phyloP scores from a whole-genome alignment of 1,284 basidiomycete species.

The Moesziomyces parantarcticus region DNA sequence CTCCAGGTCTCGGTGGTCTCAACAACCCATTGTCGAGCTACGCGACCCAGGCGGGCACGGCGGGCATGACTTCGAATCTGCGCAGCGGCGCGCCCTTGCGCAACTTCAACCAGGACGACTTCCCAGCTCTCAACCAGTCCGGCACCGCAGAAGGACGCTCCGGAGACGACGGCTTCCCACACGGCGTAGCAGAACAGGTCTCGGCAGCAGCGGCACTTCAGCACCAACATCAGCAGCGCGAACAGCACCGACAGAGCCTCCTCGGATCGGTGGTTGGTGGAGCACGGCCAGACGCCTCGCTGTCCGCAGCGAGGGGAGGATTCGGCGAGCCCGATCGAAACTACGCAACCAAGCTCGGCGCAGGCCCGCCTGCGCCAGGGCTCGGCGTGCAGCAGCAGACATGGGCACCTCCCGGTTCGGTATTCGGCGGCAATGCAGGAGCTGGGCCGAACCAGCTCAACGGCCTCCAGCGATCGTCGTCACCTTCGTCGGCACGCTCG shows the following conservation, averaged over 20 bases:
- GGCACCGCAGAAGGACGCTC: slow-evolving; percentile 31
- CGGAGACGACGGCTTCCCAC: slow-evolving; percentile 43
- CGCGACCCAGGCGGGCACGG: slow-evolving; percentile 57
- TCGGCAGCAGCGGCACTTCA: slow-evolving; percentile 61
- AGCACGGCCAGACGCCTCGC: slow-evolving; percentile 31
- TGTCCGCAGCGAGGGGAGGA: slow-evolving; percentile 60
- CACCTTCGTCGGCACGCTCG: slow-evolving; percentile 44
- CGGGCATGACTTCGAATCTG: slow-evolving; percentile 32
- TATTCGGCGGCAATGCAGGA: slow-evolving; percentile 26
- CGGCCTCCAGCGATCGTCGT: slow-evolving; percentile 39
- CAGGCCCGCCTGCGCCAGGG: slow-evolving; percentile 38
- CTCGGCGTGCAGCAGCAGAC: slow-evolving; percentile 47
- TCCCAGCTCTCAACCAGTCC: slow-evolving; percentile 60
- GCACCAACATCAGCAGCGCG: slow-evolving; percentile 57
- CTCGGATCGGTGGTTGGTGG: slow-evolving; percentile 45
- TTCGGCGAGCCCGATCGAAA: slow-evolving; percentile 60
- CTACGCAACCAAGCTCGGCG: slow-evolving; percentile 54
- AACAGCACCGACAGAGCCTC: slow-evolving; percentile 54
- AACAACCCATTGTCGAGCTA: slow-evolving; percentile 51
- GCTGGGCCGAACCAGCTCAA: slow-evolving; percentile 48
- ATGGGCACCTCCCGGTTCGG: slow-evolving; percentile 42
- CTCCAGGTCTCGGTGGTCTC: slow-evolving; percentile 34
- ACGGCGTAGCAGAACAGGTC: slow-evolving; percentile 55
- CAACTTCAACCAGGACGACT: slow-evolving; percentile 63
- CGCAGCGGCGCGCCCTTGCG: slow-evolving; percentile 43